These are phyloP conservation scores for Saccharomycopsis sp. DNA, from an alignment of 805 yeast species.

Conservation along the genomic window DNA sequence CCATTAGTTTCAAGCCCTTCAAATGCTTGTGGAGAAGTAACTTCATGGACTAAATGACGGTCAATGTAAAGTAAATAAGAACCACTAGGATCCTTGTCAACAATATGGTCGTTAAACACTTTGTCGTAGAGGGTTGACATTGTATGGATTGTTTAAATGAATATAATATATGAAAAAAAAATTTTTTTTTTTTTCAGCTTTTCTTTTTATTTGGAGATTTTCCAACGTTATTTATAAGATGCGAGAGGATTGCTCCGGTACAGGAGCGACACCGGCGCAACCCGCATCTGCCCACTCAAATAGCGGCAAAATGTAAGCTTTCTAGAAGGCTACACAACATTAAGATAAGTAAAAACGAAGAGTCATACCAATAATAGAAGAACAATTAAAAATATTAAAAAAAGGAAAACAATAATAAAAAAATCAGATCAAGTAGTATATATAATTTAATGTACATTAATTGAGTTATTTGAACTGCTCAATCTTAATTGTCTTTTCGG, in stretches of 20 bases:
- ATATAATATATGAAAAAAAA: neutral
- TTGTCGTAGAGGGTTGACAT: slow-evolving; percentile 86
- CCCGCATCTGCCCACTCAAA: neutral
- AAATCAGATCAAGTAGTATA: no score
- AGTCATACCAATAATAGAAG: no score
- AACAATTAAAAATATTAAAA: no score
- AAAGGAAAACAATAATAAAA: no score
- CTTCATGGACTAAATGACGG: slow-evolving; percentile 97
- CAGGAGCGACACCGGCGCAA: slow-evolving; percentile 5
- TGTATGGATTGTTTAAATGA: neutral
- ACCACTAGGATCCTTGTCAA: slow-evolving; percentile 81
- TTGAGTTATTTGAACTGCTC: no score
- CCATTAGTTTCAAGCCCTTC: slow-evolving; percentile 89
- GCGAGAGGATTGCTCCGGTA: slow-evolving; percentile 1
- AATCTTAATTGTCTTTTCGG: no score
- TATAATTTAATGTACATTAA: no score
- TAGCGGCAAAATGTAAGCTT: no score
- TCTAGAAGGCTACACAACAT: no score
- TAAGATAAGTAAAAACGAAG: no score
- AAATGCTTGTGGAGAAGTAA: slow-evolving; percentile 98
- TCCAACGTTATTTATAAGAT: neutral
- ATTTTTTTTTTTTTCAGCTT: neutral
- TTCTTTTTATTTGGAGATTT: neutral
- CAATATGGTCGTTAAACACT: slow-evolving; percentile 91
- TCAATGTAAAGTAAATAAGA: slow-evolving; percentile 87